Conservation (phyloP, 129 eudicot species). For the Ambrosia artemisiifolia region DNA sequence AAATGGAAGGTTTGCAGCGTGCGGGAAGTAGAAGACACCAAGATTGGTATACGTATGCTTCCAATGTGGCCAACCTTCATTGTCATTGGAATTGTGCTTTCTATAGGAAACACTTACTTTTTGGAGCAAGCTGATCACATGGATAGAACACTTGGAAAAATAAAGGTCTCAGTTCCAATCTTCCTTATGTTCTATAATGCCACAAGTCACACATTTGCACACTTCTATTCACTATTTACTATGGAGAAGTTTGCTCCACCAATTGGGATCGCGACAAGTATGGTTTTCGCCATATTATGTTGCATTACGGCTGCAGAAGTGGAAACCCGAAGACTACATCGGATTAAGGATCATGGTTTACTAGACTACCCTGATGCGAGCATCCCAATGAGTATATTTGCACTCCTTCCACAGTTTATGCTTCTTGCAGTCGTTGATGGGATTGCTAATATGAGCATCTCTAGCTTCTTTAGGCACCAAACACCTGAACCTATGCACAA, state of each 20-base stretch:
- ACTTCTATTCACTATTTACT: slow-evolving; percentile 13
- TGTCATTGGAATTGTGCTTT: slow-evolving; percentile 49
- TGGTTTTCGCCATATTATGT: slow-evolving; percentile 45
- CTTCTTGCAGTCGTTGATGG: slow-evolving; percentile 58
- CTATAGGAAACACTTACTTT: slow-evolving; percentile 61
- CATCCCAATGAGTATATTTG: slow-evolving; percentile 52
- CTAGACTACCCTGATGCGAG: slow-evolving; percentile 46
- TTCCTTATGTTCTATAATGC: slow-evolving; percentile 15
- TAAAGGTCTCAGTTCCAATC: slow-evolving; percentile 28
- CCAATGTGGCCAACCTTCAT: slow-evolving; percentile 76
- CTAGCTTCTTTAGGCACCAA: slow-evolving; percentile 35
- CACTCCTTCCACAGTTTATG: slow-evolving; percentile 53
- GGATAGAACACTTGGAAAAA: slow-evolving; percentile 24
- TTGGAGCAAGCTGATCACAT: slow-evolving; percentile 29
- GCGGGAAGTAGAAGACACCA: slow-evolving; percentile 62
- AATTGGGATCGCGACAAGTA: slow-evolving; percentile 34
- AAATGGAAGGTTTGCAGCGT: slow-evolving; percentile 65
- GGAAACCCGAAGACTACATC: slow-evolving; percentile 39
- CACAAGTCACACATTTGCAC: slow-evolving; percentile 22
- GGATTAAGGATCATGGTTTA: slow-evolving; percentile 35
- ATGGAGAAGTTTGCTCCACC: slow-evolving; percentile 29
- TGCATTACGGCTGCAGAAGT: slow-evolving; percentile 57
- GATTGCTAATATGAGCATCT: slow-evolving; percentile 26
- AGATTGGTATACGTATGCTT: slow-evolving; percentile 45
- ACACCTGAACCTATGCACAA: slow-evolving; percentile 33